Evolutionary conservation across 106 monocot genomes (phyloP).

Genomic region (Alisma plantagoaquatica): DNA sequence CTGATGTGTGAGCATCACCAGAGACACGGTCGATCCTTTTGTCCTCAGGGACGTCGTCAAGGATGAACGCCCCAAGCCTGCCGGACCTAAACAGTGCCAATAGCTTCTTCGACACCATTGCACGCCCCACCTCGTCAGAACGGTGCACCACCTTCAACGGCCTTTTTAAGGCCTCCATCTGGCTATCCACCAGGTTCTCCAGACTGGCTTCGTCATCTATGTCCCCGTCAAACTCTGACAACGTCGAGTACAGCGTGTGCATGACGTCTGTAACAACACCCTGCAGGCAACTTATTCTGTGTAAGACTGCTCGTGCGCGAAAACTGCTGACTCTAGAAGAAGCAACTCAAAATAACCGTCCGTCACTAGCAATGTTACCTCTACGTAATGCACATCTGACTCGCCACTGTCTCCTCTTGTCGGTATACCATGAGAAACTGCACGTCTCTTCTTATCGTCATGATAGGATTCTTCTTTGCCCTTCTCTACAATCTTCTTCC

Average conservation of each 20-base stretch:
- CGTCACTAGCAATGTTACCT: constrained; percentile 5
- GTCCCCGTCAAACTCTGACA: constrained; percentile 49
- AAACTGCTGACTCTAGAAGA: no score
- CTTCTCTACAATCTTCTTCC: constrained; percentile 9
- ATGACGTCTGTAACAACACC: constrained; percentile 71
- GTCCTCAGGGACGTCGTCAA: constrained; percentile 55
- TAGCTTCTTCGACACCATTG: constrained; percentile 75
- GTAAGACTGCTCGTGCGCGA: neutral
- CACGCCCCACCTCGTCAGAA: constrained; percentile 49
- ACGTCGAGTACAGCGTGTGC: constrained; percentile 38
- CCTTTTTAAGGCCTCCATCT: constrained; percentile 49
- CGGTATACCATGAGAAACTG: neutral
- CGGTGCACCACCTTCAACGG: constrained; percentile 60
- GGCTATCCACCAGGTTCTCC: constrained; percentile 60
- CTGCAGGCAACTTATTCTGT: constrained; percentile 18
- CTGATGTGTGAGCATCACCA: no score
- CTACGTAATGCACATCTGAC: constrained; percentile 17
- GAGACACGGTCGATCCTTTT: neutral
- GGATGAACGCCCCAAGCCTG: constrained; percentile 78
- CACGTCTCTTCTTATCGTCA: neutral
- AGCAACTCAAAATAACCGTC: neutral
- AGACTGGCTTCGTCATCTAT: constrained; percentile 58
- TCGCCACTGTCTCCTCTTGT: neutral
- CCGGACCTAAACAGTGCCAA: constrained; percentile 76
- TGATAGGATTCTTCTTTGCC: constrained; percentile 6